Percentiles rank a stretch among this genome's conserved stretches.
Conservation (phyloP, 1,284 basidiomycete genomes). For the Sporisorium exsertum region DNA sequence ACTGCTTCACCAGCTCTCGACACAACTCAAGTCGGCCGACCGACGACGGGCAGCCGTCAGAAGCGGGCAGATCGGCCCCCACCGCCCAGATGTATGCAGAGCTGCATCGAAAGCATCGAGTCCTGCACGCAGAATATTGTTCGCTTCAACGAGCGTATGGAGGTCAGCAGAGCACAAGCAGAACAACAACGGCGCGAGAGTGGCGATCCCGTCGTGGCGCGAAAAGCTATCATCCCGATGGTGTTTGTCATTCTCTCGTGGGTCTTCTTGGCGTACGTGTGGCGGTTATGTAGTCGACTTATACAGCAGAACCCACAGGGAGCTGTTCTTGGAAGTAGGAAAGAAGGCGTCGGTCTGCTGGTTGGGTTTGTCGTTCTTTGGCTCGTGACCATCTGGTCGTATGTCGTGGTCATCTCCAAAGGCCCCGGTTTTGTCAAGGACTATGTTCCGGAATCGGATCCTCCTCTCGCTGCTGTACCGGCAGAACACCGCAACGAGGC, state of each 20-base stretch:
- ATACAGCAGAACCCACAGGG: slow-evolving; percentile 45
- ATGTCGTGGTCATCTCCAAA: slow-evolving; percentile 50
- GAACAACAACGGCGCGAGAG: slow-evolving; percentile 26
- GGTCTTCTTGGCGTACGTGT: slow-evolving; percentile 61
- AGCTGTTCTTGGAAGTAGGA: slow-evolving; percentile 30
- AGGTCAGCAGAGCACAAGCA: slow-evolving; percentile 25
- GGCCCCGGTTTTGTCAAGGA: slow-evolving; percentile 62
- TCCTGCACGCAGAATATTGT: slow-evolving; percentile 38
- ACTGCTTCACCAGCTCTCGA: background rate
- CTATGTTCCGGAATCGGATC: slow-evolving; percentile 39
- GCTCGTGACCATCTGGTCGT: slow-evolving; percentile 63
- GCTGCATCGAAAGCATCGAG: slow-evolving; percentile 44
- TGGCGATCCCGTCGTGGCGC: slow-evolving; percentile 38
- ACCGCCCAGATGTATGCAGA: slow-evolving; percentile 49
- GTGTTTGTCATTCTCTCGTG: slow-evolving; percentile 57
- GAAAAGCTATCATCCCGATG: slow-evolving; percentile 53
- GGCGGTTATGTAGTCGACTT: slow-evolving; percentile 51
- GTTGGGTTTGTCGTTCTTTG: slow-evolving; percentile 58
- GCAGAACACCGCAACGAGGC: background rate
- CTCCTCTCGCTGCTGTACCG: slow-evolving; percentile 2
- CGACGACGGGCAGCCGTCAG: background rate
- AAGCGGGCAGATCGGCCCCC: slow-evolving; percentile 21
- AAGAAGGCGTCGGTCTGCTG: slow-evolving; percentile 55
- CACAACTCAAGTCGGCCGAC: slow-evolving; percentile 12
- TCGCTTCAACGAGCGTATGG: slow-evolving; percentile 52